Base-by-base conservation (phyloP, 192 early-diverging fungal species). In the Geranomyces michiganensis region DNA sequence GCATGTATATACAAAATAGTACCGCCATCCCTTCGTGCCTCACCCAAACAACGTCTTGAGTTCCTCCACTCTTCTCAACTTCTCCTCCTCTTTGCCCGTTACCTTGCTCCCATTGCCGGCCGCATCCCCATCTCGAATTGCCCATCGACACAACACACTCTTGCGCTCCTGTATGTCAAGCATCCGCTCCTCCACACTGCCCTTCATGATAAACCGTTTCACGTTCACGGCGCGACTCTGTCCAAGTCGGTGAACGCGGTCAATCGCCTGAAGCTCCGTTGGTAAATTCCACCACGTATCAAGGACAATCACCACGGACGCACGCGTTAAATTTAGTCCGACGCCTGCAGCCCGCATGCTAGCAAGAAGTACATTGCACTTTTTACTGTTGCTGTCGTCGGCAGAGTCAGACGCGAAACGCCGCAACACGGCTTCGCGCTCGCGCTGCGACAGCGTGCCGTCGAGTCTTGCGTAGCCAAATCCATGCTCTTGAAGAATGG, bases 171-270 rank as follows among this genome's bases (percentile, higher is more conserved):
- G 95, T 21, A 97, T 84, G 56, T 72, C 66, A 70, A 95, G 68
- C 64, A 97, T 95, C 75, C 88, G 89, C 78, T 96, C 92, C 70
- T 97, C 96, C 1, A 97, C 90, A 64, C 90, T 88, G 30, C 62
- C 71, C 29, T 65, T 56, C 31, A 85, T 70, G 19, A 84, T 68
- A 49, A 68, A 79, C 44, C 79, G 78, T 26, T 67, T 62, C 21
- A 82, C 79, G 32, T 21, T 55, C 24, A 85, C 84, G 15, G 61
- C 51, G 32, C 70, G 69, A 0, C 69, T 80, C 64, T 85, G 84
- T 13, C 85, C 85, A 0, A 86, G 29, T 10, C 85, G 70, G 59
- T 86, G 79, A 6, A 84, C 71, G 15, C 82, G 65, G 55, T 84
- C 82, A 30, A 82, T 79, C 41, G 80, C 72, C 64, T 72, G 70